Evolutionary conservation across 345 rosid species (phyloP), one percentile per base, ranked within the genome.

Genomic region (Hibiscus syriacus): DNA sequence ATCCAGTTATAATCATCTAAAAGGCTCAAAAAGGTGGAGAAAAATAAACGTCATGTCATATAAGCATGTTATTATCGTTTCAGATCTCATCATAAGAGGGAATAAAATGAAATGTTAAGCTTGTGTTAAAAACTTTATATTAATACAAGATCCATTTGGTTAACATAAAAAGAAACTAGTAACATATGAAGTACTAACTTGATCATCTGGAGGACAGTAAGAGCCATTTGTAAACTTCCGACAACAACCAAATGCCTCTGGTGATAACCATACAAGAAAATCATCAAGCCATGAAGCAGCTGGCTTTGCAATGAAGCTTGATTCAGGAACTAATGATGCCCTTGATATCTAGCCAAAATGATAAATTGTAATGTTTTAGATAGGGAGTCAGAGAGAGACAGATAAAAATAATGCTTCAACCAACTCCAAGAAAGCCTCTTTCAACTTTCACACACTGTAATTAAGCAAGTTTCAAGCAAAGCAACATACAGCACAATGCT

Each of bases 221-320:
- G 80, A 86, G 64, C 86, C 97, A 83, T 93, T 89, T 71, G 85
- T 85, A 80, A 89, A 90, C 78, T 90, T 89, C 61, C 98, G 85
- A 59, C 98, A 93, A 77, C 98, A 93, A 59, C 97, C 98, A 79
- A 90, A 93, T 66, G 98, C 98, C 79, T 93, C 97, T 0, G 98
- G 98, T 72, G 97, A 90, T 76, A 93, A 69, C 98, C 98, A 93
- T 57, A 90, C 96, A 53, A 93, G 96, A 80, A 90, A 89, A 81
- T 93, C 98, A 76, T 93, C 98, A 13, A 93, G 92, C 98, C 98
- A 92, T 34, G 98, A 92, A 67, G 98, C 98, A 48, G 97, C 98
- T 68, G 98, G 98, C 78, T 88, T 92, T 41, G 98, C 98, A 73
- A 93, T 93, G 78, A 88, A 85, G 83, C 90, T 93, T 68, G 84